Evolutionary conservation across 2,329 filamentous ascomycete species (phyloP), one percentile per base, ranked within the genome.

Genomic region (Penicillium sp.): DNA sequence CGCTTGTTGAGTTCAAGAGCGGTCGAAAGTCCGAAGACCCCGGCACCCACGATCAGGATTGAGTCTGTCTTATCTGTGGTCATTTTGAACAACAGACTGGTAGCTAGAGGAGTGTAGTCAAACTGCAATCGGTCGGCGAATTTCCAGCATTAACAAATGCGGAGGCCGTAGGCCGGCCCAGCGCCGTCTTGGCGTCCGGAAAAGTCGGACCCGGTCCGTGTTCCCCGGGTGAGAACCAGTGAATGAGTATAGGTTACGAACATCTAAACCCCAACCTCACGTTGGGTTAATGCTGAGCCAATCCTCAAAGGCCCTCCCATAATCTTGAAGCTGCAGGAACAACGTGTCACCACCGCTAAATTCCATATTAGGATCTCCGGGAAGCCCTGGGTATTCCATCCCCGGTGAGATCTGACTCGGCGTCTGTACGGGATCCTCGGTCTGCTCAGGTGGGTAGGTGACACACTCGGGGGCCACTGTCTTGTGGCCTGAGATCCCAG

Each of bases 1-100:
- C 83, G 79, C 53, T 77, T 76, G 51, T 82, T 73, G 34, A 95
- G 76, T 21, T 85, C 77, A 58, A 82, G 80, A 40, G 87, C 85
- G 6, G 57, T 58, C n/a, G 57, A 59, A 6, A 61, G 49, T 33
- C 47, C 47, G 28, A 49, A 49, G 34, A 44, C 47, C 21, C 47
- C 57, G 13, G 57, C 57, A 38, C 57, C 57, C 37, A 59, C 69
- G 54, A 88, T 84, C 48, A 88, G 75, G 60, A 87, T 75, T 19
- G 77, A 78, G 17, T 62, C 56, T 19, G 24, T 56, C 40, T 59
- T 60, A 28, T 43, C 63, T 43, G 55, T 49, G 38, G 39, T 31
- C 59, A 49, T 61, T 59, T 8, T 64, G 55, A 54, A 22, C 1
- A 12, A 43, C n/a, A 22, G 9, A 13, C 9, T 3, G 6, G 28